Evolutionary conservation across 1,284 basidiomycete species (phyloP), one percentile per base, ranked within the genome.

Genomic region (Afroboletus lepidellus): DNA sequence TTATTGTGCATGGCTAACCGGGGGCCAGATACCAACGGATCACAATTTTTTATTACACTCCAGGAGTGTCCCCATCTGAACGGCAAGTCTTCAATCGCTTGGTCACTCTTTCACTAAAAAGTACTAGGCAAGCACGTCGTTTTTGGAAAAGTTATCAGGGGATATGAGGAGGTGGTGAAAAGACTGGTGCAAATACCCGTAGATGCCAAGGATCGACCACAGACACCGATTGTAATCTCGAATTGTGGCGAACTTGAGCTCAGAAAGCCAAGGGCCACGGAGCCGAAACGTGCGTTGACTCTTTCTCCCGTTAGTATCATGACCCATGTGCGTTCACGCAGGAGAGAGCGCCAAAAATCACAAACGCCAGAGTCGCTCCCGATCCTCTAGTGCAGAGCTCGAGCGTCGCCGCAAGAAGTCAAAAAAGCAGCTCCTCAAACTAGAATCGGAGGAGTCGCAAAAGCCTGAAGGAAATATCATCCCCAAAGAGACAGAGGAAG

Each of bases 191-290:
- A 77, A 24, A 73, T 87, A 20, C 74, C 83, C 49, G 76, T 85
- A 45, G 83, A 92, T 70, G 76, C 78, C 61, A 84, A 85, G 74
- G 77, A 85, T 69, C 77, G 86, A 4, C 94, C 94, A 0, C 69
- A 78, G 3, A 73, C 78, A 1, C 83, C 87, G 2, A 82, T 96
- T 9, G 74, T 80, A n/a, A 85, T 98, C 53, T 72, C 77, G 2
- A 90, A 85, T 63, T 93, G 89, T 52, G 94, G 94, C 21, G 90
- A 97, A 69, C 81, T 97, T 20, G 86, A 93, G 66, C 77, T 92
- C 8, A 78, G 80, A 74, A 59, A 74, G 74, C 50, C 55, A 58
- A 41, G 60, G 45, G 41, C 42, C 5, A 20, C 20, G 3, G 54
- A 59, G 3, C 56, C 49, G 2, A 56, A 57, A 45, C 52, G 69